Evolutionary conservation across 106 monocot species (phyloP).

Genomic region (Platanthera zijinensis): DNA sequence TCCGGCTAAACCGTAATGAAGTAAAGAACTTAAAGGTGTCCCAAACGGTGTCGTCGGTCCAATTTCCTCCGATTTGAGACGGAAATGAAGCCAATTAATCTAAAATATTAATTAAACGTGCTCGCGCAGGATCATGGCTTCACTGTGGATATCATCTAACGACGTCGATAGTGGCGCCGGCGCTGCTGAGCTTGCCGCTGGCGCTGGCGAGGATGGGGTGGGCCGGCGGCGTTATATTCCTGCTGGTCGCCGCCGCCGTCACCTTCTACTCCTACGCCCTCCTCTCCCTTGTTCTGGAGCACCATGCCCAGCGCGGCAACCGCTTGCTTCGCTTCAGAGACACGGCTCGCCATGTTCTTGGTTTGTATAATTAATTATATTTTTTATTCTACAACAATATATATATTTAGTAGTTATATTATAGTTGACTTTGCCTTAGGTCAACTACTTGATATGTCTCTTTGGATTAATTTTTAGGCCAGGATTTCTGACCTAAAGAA

Average conservation of each 20-base stretch:
- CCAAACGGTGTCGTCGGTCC: too few species aligned
- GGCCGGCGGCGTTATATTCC: constrained; percentile 38
- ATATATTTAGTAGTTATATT: too few species aligned
- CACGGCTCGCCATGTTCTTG: constrained; percentile 51
- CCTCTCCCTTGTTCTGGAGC: constrained; percentile 63
- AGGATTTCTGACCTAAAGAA: too few species aligned
- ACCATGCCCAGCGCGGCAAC: constrained; percentile 44
- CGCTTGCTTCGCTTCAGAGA: constrained; percentile 71
- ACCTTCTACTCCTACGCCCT: constrained; percentile 85
- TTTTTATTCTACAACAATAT: not conserved
- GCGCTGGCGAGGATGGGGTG: constrained; percentile 63
- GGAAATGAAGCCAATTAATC: too few species aligned
- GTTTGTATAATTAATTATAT: constrained; percentile 16
- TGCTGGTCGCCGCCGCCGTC: constrained; percentile 32
- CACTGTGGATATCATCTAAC: constrained; percentile 81
- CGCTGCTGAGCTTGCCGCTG: constrained; percentile 59
- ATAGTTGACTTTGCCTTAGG: too few species aligned
- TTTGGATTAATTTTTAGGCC: too few species aligned
- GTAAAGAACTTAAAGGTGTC: too few species aligned
- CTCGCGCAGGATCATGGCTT: constrained; percentile 49
- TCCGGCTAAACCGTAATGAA: too few species aligned
- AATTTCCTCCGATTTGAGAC: too few species aligned
- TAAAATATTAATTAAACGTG: not conserved
- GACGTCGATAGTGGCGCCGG: constrained; percentile 71
- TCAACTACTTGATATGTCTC: too few species aligned